phyloP scores from a whole-genome alignment of 2,329 filamentous ascomycete species.

The Cordyceps tenuipes region DNA sequence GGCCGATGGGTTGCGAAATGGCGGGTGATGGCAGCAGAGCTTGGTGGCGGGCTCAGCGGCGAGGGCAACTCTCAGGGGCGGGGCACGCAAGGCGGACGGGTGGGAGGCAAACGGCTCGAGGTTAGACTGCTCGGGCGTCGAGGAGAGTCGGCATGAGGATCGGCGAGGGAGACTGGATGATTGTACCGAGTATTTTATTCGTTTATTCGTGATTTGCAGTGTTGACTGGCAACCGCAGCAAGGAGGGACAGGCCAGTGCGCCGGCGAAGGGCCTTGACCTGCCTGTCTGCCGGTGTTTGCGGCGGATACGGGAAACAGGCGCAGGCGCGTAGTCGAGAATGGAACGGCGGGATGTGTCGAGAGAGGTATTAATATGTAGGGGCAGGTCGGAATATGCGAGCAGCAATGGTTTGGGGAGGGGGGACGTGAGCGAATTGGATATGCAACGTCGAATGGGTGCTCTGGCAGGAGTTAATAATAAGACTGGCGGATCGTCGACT shows the following conservation, averaged over 20 bases:
- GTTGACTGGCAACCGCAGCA: not conserved
- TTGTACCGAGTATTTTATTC: not conserved
- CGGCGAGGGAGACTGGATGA: not conserved
- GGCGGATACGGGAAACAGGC: not conserved
- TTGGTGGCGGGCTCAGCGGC: not conserved
- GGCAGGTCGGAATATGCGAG: not conserved
- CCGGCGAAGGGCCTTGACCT: not conserved
- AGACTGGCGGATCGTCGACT: not conserved
- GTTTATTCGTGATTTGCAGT: not conserved
- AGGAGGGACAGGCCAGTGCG: not conserved
- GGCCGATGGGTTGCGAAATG: conserved; percentile 1
- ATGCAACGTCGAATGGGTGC: not conserved
- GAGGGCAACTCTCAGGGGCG: conserved; percentile 2
- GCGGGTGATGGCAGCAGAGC: conserved; percentile 3
- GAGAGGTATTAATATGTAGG: too few relatives aligned
- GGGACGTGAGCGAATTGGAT: not conserved
- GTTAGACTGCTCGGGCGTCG: not conserved
- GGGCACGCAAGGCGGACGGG: not conserved
- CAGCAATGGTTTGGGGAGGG: not conserved
- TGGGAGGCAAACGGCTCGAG: not conserved
- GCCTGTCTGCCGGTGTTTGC: not conserved
- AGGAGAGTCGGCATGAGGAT: not conserved
- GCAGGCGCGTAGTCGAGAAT: not conserved
- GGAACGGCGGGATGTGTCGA: not conserved
- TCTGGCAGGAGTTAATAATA: too few relatives aligned